Percentiles rank a stretch among this genome's conserved stretches.
Conservation (phyloP, 805 yeast species). For the Metschnikowia peoriensis region DNA sequence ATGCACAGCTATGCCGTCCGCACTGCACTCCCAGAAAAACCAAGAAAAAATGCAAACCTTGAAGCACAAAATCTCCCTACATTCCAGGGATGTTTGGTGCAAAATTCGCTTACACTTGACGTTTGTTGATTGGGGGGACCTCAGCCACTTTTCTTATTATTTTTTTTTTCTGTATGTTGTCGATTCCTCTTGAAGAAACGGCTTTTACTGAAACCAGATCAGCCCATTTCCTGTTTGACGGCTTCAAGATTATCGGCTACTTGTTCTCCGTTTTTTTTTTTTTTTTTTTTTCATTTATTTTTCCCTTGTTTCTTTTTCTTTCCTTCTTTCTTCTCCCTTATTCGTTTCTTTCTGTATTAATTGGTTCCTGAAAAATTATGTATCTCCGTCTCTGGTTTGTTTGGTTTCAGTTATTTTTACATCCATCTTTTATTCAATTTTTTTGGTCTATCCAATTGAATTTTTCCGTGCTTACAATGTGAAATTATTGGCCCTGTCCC, state of each 20-base stretch:
- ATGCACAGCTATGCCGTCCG: constrained; percentile 2
- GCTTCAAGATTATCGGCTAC: background rate
- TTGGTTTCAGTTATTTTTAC: background rate
- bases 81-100: background rate
- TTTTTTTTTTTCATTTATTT: too few relatives aligned
- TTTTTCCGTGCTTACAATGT: background rate
- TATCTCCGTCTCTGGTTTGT: background rate
- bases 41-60: background rate
- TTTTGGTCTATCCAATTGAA: background rate
- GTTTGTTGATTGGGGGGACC: background rate
- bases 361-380: background rate
- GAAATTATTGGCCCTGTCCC: background rate
- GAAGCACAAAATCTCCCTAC: background rate
- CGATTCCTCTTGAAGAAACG: background rate
- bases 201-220: background rate
- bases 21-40: background rate
- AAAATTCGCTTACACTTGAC: constrained; percentile 6
- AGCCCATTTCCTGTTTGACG: background rate
- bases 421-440: too few relatives aligned
- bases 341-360: too few relatives aligned
- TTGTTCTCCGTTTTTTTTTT: background rate
- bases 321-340: too few relatives aligned
- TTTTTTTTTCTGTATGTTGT: too few relatives aligned
- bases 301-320: too few relatives aligned
- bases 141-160: background rate